Percentiles rank a stretch among this genome's conserved stretches.
phyloP scores from a whole-genome alignment of 495 filamentous ascomycete genomes.

The Beverwykella pulmonaria region DNA sequence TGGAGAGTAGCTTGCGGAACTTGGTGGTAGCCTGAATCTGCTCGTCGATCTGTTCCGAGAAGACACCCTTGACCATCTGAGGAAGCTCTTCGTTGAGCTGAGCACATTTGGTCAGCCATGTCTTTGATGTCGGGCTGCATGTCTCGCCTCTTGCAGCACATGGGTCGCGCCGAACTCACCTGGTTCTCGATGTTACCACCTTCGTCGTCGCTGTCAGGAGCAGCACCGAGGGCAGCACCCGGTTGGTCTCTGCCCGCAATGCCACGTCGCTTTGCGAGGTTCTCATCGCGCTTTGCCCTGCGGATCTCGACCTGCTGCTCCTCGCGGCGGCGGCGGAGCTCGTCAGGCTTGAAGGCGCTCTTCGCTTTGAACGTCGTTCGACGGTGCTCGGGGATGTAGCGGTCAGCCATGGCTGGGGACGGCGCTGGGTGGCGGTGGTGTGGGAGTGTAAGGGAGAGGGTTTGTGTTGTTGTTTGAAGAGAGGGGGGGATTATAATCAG shows the following conservation, averaged over 20 bases:
- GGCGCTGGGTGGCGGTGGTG: slow-evolving; percentile 21
- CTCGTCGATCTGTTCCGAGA: slow-evolving; percentile 96
- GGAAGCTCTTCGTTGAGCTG: slow-evolving; percentile 98
- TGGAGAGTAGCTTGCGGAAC: slow-evolving; percentile 95
- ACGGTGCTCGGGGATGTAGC: slow-evolving; percentile 99
- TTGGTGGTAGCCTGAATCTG: slow-evolving; percentile 99
- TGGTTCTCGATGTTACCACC: slow-evolving; percentile 90
- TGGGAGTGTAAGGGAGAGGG: slow-evolving; percentile 13
- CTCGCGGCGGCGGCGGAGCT: slow-evolving; percentile 96
- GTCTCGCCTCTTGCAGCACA: slow-evolving; percentile 17
- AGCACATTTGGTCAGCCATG: slow-evolving; percentile 28
- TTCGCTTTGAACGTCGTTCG: slow-evolving; percentile 99
- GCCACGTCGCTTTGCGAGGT: slow-evolving; percentile 95
- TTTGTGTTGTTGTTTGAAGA: slow-evolving; percentile 40
- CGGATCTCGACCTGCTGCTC: slow-evolving; percentile 99
- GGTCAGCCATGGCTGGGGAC: slow-evolving; percentile 79
- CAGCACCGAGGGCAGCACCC: slow-evolving; percentile 81
- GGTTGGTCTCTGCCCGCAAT: slow-evolving; percentile 80
- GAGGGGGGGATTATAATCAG: slow-evolving; percentile 18
- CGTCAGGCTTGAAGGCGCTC: slow-evolving; percentile 96
- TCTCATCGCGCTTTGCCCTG: slow-evolving; percentile 97
- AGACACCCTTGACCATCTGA: slow-evolving; percentile 95
- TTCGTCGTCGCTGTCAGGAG: slow-evolving; percentile 96
- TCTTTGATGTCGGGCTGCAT: not conserved
- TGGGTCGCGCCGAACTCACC: slow-evolving; percentile 58